phyloP scores from a whole-genome alignment of 768 basidiomycete species.

The Trametes meyenii region DNA sequence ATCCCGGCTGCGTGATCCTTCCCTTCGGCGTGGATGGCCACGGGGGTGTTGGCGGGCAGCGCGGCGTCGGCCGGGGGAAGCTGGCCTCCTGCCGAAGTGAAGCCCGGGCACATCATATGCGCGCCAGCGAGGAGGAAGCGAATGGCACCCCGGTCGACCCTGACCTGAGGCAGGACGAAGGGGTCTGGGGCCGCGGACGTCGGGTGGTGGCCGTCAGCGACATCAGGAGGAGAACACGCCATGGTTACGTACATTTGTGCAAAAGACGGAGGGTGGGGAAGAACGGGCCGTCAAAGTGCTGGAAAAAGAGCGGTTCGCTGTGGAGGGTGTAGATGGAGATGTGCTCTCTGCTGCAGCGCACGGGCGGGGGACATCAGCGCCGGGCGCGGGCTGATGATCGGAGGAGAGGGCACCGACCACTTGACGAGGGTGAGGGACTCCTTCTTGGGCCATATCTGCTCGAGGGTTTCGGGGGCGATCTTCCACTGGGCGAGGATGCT shows the following conservation, averaged over 20 bases:
- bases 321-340: slow-evolving; percentile 91
- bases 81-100: slow-evolving; percentile 89
- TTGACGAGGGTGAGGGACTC: slow-evolving; percentile 91
- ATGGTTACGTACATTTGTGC: slow-evolving; percentile 75
- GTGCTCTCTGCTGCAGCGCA: slow-evolving; percentile 80
- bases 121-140: slow-evolving; percentile 93
- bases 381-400: neutral
- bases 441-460: slow-evolving; percentile 98
- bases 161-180: slow-evolving; percentile 82
- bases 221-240: neutral
- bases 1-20: slow-evolving; percentile 91
- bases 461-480: slow-evolving; percentile 77
- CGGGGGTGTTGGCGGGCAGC: slow-evolving; percentile 70
- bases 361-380: slow-evolving; percentile 4
- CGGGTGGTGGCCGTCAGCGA: neutral
- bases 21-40: slow-evolving; percentile 95
- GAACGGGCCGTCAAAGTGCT: slow-evolving; percentile 93
- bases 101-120: slow-evolving; percentile 96
- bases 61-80: slow-evolving; percentile 75
- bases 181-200: slow-evolving; percentile 63
- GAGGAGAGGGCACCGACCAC: slow-evolving; percentile 63
- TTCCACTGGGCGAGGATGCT: slow-evolving; percentile 83
- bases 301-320: slow-evolving; percentile 88
- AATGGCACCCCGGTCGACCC: slow-evolving; percentile 96
- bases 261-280: slow-evolving; percentile 87